A percentile compares a stretch with the other conserved stretches of the same genome.
These are phyloP conservation scores for Penicillium alfredii DNA, from an alignment of 495 filamentous ascomycete genomes.

Conservation along the genomic window DNA sequence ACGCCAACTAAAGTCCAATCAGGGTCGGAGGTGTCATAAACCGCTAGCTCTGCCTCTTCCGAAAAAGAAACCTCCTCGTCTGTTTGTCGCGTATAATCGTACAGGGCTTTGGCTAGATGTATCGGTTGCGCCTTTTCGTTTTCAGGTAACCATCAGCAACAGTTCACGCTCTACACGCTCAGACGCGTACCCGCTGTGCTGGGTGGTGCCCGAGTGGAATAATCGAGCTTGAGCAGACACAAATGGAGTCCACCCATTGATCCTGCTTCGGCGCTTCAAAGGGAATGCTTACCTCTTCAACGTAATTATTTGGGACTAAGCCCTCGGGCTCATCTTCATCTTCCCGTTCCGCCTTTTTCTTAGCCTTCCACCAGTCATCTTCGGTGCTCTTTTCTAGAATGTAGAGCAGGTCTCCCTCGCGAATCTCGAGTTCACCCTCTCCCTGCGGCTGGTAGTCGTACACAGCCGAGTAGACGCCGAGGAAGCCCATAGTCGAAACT, in stretches of 20 bases:
- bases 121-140: slow-evolving; percentile 59
- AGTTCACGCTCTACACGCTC: not conserved
- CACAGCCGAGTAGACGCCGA: slow-evolving; percentile 85
- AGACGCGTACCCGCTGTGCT: too few species aligned
- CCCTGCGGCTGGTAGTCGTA: slow-evolving; percentile 92
- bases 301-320: slow-evolving; percentile 90
- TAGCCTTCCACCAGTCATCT: slow-evolving; percentile 97
- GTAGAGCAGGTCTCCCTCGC: slow-evolving; percentile 87
- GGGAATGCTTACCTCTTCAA: slow-evolving; percentile 73
- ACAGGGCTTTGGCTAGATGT: slow-evolving; percentile 74
- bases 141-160: slow-evolving; percentile 17
- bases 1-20: slow-evolving; percentile 93
- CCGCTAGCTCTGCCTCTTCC: slow-evolving; percentile 75
- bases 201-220: too few species aligned
- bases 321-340: slow-evolving; percentile 95
- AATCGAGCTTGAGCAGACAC: too few species aligned
- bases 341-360: slow-evolving; percentile 87
- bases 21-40: slow-evolving; percentile 87
- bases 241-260: too few species aligned
- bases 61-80: slow-evolving; percentile 96
- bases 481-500: slow-evolving; percentile 61
- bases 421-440: slow-evolving; percentile 79
- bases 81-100: slow-evolving; percentile 94
- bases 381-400: slow-evolving; percentile 84
- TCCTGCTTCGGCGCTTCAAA: too few species aligned